A percentile compares a stretch with the other conserved stretches of the same genome.
These are phyloP conservation scores for Solanum peruvianum DNA, from an alignment of 257 asterid genomes.

Conservation along the genomic window DNA sequence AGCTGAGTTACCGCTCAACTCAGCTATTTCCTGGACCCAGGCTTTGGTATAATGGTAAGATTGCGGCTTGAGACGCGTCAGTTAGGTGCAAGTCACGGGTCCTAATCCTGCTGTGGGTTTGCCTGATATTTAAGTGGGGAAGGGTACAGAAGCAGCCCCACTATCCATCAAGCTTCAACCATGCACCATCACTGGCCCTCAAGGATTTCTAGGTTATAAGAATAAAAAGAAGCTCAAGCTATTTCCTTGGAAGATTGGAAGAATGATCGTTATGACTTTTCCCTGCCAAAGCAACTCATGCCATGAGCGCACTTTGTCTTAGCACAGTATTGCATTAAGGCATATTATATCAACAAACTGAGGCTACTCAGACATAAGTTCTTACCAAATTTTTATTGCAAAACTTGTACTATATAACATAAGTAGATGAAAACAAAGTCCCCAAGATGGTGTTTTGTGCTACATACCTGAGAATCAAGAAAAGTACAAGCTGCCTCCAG, in stretches of 20 bases:
- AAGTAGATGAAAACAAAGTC: not conserved
- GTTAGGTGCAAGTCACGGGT: not conserved
- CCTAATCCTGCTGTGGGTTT: not conserved
- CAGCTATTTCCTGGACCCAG: not conserved
- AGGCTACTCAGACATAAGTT: not conserved
- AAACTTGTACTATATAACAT: not conserved
- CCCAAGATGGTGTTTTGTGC: not conserved
- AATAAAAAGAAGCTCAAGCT: not conserved
- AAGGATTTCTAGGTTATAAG: not conserved
- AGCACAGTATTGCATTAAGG: not conserved
- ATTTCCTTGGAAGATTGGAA: not conserved
- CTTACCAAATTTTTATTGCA: not conserved
- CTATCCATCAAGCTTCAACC: not conserved
- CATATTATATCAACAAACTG: not conserved
- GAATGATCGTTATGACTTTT: not conserved
- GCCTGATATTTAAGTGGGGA: not conserved
- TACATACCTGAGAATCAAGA: conserved; percentile 82
- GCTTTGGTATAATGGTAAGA: not conserved
- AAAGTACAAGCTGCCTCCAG: conserved; percentile 95
- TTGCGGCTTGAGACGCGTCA: not conserved
- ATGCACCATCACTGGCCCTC: not conserved
- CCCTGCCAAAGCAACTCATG: not conserved
- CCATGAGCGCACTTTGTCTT: not conserved
- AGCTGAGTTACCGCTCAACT: not conserved
- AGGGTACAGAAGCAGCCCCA: not conserved